Percentiles rank a stretch among this genome's conserved stretches.
Conservation (phyloP, 1,284 basidiomycete genomes). For the Ceratobasidium sp. region DNA sequence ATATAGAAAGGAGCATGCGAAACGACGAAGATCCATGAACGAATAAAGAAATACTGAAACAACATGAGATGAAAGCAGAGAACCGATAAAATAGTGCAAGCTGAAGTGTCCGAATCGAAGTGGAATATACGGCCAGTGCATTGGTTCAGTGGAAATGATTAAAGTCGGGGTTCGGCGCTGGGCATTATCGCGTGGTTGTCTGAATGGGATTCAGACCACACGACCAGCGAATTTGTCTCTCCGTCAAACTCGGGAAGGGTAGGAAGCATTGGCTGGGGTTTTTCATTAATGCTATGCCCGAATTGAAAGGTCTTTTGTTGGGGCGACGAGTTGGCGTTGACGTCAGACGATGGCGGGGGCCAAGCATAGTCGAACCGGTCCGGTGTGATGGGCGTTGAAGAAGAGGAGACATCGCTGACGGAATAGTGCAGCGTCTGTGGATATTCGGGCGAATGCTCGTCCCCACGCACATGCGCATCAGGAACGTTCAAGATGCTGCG, state of each 20-base stretch:
- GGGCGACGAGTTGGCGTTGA: neutral
- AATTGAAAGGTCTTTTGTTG: conserved; percentile 27
- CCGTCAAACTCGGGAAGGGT: conserved; percentile 22
- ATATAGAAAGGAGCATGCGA: neutral
- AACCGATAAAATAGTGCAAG: neutral
- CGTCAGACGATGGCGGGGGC: neutral
- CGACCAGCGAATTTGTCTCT: conserved; percentile 1
- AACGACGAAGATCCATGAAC: neutral
- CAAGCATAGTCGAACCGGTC: conserved; percentile 24
- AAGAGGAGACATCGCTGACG: conserved; percentile 21
- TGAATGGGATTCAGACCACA: conserved; percentile 8
- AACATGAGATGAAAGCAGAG: neutral
- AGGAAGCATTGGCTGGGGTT: neutral
- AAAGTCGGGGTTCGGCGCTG: neutral
- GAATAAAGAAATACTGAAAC: neutral
- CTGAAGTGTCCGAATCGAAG: neutral
- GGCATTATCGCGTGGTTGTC: conserved; percentile 2
- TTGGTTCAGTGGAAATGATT: neutral
- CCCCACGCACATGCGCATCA: neutral
- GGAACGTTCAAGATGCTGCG: neutral
- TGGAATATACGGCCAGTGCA: neutral
- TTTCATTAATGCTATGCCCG: neutral
- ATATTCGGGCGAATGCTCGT: neutral
- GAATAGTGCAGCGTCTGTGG: conserved; percentile 24
- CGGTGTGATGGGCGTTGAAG: conserved; percentile 27